Evolutionary conservation across 164 flowering plant species (phyloP), one percentile per base, ranked within the genome.

Genomic region (Cinnamomum micranthum): DNA sequence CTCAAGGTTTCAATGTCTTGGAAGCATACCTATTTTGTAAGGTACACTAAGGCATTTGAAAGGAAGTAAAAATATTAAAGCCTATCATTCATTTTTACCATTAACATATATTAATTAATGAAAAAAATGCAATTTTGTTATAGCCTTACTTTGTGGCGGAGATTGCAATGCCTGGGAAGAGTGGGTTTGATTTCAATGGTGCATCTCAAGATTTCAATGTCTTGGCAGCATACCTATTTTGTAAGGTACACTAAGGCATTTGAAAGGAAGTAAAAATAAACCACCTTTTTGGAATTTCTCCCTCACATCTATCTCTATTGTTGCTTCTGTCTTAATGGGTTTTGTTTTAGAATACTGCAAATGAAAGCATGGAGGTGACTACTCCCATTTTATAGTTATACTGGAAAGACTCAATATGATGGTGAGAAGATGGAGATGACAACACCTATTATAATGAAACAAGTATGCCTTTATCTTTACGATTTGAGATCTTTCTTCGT

Each of bases 401-500:
- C 91, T 60, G 85, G 86, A 55, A 85, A 80, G 77, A 33, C 79
- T 75, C 80, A 80, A 77, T 77, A 91, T 23, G 88, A 82, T 70
- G 97, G 97, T 25, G 90, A 88, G 81, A 88, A 81, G 80, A 89
- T 93, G 97, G 97, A 90, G 73, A 95, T 92, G 98, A 92, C 98
- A 69, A 88, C 95, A 50, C 97, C 97, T 68, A 97, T 95, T 68
- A 87, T 92, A 74, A 90, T 95, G 27, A 90, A 76, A 78, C 83
- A 66, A 88, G 97, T 91, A 80, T 71, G 33, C 51, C 25, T 72
- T 52, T 3, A 23, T 6, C 55, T 70, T 50, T 23, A 11, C 50
- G n/a, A 70, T 23, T 70, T 70, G 27, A n/a, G 4, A 13, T 3
- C 15, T 55, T 4, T 27, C 6, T 62, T 27, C 3, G 7, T 63